Conservation (phyloP, 176 grass and related monocot genomes). For the Zoysia japonica region DNA sequence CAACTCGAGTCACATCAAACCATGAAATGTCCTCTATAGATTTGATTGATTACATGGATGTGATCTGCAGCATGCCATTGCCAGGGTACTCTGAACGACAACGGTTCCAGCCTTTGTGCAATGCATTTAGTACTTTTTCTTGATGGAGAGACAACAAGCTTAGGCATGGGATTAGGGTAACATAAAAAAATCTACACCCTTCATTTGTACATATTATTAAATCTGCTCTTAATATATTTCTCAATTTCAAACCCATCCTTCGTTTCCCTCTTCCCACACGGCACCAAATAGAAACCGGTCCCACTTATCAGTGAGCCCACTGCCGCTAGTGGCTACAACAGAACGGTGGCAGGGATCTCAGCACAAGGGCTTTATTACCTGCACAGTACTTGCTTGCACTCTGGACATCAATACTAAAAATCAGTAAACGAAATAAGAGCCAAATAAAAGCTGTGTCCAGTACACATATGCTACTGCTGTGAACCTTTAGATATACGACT, state of each 20-base stretch:
- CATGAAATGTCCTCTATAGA: slow-evolving; percentile 41
- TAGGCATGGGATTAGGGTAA: no score
- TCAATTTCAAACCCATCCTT: no score
- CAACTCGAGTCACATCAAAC: slow-evolving; percentile 40
- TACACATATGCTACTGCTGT: background rate
- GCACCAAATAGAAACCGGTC: no score
- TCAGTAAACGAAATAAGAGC: background rate
- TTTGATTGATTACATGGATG: slow-evolving; percentile 26
- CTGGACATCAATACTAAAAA: slow-evolving; percentile 2
- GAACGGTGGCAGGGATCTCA: slow-evolving; percentile 8
- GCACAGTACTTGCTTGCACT: background rate
- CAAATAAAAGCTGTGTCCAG: background rate
- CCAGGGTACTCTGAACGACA: background rate
- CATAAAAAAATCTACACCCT: no score
- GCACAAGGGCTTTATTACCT: background rate
- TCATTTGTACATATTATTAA: no score
- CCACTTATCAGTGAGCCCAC: no score
- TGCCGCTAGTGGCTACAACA: background rate
- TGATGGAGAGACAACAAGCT: background rate
- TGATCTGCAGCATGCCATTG: background rate
- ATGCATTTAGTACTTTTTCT: background rate
- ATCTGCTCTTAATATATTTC: no score
- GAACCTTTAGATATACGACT: background rate
- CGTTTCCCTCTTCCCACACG: no score
- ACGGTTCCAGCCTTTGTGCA: no score